Conservation (phyloP, 352 stramenopile species). For the Globisporangium abappressorium region DNA sequence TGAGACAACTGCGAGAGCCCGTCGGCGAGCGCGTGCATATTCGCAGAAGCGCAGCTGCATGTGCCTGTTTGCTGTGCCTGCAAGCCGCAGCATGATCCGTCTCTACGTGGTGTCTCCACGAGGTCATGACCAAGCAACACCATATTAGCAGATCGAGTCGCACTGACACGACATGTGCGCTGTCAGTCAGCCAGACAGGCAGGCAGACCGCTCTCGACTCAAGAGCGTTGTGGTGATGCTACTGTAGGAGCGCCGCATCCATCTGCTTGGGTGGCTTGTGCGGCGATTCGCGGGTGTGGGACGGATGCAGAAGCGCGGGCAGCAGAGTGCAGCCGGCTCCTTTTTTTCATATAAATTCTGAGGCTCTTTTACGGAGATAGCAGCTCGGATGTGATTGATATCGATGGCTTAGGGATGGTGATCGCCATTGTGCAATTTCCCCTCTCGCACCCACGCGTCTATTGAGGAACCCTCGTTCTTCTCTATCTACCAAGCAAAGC, state of each 20-base stretch:
- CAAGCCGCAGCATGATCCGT: background rate
- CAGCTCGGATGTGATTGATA: background rate
- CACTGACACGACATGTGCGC: background rate
- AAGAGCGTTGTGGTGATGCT: background rate
- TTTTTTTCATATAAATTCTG: background rate
- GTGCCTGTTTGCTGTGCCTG: background rate
- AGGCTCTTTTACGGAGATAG: background rate
- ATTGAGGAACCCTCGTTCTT: constrained; percentile 10
- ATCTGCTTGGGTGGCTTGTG: constrained; percentile 7
- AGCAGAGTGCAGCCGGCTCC: background rate
- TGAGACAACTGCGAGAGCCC: background rate
- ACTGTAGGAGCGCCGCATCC: background rate
- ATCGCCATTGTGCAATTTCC: constrained; percentile 5
- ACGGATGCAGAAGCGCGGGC: constrained; percentile 1
- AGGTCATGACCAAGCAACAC: background rate
- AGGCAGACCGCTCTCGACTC: background rate
- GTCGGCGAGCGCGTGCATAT: background rate
- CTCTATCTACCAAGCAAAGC: constrained; percentile 5
- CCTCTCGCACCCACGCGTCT: background rate
- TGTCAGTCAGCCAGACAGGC: background rate
- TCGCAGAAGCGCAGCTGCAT: background rate
- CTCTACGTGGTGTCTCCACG: background rate
- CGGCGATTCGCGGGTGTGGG: background rate
- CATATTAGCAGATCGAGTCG: background rate
- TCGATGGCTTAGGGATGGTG: background rate